Evolutionary conservation across 2,329 filamentous ascomycete genomes (phyloP).

Genomic region (Emergomyces pasteurianus): DNA sequence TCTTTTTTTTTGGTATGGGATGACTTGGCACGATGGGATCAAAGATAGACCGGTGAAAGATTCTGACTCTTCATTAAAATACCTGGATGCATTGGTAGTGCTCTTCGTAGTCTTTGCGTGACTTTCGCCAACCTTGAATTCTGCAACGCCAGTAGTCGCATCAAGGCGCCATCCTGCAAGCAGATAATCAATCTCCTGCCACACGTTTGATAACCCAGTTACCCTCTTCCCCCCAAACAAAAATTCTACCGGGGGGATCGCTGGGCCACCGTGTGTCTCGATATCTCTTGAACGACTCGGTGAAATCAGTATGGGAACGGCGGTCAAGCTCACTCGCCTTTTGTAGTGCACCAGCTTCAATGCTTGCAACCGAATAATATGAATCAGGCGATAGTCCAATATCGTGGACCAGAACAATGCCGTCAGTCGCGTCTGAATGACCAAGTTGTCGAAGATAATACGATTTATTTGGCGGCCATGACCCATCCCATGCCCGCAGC

Average conservation of each 20-base stretch:
- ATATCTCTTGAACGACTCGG: neutral
- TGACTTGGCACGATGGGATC: too few relatives aligned
- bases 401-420: neutral
- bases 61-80: too few relatives aligned
- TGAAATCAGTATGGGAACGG: neutral
- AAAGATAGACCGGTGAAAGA: too few relatives aligned
- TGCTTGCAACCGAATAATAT: neutral
- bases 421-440: neutral
- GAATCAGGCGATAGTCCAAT: neutral
- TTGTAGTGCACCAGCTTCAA: neutral
- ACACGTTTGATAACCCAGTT: too few relatives aligned
- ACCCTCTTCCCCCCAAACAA: too few relatives aligned
- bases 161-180: too few relatives aligned
- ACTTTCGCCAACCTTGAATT: too few relatives aligned
- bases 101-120: too few relatives aligned
- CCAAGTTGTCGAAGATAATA: conserved; percentile 4
- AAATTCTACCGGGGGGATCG: neutral
- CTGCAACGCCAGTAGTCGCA: too few relatives aligned
- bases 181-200: too few relatives aligned
- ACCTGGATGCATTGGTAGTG: too few relatives aligned
- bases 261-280: neutral
- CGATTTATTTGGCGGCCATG: neutral
- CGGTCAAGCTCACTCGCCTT: neutral
- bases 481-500: conserved; percentile 1
- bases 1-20: too few relatives aligned